A percentile compares a stretch with the other conserved stretches of the same genome.
phyloP scores from a whole-genome alignment of 768 basidiomycete species.

The Mycena olivaceomarginata region DNA sequence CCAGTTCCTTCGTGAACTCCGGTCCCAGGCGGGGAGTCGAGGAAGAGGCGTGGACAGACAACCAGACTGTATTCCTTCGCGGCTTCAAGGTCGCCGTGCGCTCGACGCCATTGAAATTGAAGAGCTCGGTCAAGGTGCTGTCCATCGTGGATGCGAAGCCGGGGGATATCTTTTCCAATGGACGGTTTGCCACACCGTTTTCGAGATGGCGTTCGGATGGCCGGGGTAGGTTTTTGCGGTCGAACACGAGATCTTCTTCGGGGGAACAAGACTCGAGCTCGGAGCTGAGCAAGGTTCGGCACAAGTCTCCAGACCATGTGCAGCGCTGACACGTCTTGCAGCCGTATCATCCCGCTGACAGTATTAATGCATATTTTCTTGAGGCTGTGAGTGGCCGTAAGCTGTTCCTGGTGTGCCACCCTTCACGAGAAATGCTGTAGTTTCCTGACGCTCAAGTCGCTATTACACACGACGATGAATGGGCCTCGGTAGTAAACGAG shows the following conservation, averaged over 20 bases:
- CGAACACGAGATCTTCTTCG: background rate
- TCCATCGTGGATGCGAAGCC: slow-evolving; percentile 19
- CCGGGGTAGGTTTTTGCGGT: background rate
- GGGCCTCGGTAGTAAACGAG: slow-evolving; percentile 19
- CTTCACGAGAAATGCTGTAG: background rate
- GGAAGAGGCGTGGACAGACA: slow-evolving; percentile 22
- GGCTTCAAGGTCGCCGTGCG: slow-evolving; percentile 42
- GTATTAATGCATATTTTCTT: slow-evolving; percentile 23
- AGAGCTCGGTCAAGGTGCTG: background rate
- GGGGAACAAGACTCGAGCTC: background rate
- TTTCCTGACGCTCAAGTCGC: slow-evolving; percentile 9
- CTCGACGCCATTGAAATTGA: background rate
- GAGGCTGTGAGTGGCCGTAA: slow-evolving; percentile 1
- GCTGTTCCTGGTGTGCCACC: background rate
- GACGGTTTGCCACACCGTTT: background rate
- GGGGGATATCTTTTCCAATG: background rate
- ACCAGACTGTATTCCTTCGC: slow-evolving; percentile 39
- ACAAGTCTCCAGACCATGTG: too few species aligned
- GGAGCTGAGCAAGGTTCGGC: background rate
- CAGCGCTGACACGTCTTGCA: background rate
- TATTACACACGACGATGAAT: slow-evolving; percentile 29
- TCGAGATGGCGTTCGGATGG: background rate
- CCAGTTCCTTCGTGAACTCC: background rate
- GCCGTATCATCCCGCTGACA: slow-evolving; percentile 25
- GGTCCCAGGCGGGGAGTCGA: background rate